Evolutionary conservation across 768 basidiomycete genomes (phyloP).

Genomic region (Pisolithus marmoratus): DNA sequence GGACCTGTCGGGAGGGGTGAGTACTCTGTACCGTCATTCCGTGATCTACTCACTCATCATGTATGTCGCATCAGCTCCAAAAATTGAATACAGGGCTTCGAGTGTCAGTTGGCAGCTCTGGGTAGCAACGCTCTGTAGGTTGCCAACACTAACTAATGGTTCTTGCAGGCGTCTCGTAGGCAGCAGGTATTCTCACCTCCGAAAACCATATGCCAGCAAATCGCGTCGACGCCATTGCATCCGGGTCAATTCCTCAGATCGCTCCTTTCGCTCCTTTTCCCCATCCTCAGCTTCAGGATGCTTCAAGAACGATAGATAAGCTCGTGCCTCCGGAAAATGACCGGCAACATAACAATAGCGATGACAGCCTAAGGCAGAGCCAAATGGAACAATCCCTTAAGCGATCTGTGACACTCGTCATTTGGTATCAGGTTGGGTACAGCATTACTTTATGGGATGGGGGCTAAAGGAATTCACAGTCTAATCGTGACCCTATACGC

Average conservation of each 20-base stretch:
- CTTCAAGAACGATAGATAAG: constrained; percentile 3
- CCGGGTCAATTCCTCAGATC: constrained; percentile 5
- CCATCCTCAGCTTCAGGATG: constrained; percentile 1
- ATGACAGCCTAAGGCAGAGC: constrained; percentile 23
- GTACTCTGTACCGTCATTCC: neutral
- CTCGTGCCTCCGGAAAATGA: constrained; percentile 7
- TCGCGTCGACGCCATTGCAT: constrained; percentile 17
- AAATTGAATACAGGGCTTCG: constrained; percentile 5
- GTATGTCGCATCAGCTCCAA: constrained; percentile 2
- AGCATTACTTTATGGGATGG: neutral
- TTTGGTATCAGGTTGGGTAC: constrained; percentile 58
- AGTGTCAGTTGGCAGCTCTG: neutral
- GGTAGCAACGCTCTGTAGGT: too few species aligned
- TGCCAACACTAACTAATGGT: too few species aligned
- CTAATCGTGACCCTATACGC: constrained; percentile 49
- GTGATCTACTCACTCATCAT: neutral
- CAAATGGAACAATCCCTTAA: constrained; percentile 35
- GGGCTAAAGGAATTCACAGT: constrained; percentile 29
- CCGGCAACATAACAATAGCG: neutral
- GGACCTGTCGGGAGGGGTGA: neutral
- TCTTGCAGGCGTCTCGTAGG: too few species aligned
- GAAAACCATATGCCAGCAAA: constrained; percentile 25
- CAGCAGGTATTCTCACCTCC: neutral
- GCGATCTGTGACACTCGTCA: constrained; percentile 57
- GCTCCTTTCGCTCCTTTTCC: constrained; percentile 7